Base-by-base conservation (phyloP, 257 asterid genomes). In the Forsythia viridissima region DNA sequence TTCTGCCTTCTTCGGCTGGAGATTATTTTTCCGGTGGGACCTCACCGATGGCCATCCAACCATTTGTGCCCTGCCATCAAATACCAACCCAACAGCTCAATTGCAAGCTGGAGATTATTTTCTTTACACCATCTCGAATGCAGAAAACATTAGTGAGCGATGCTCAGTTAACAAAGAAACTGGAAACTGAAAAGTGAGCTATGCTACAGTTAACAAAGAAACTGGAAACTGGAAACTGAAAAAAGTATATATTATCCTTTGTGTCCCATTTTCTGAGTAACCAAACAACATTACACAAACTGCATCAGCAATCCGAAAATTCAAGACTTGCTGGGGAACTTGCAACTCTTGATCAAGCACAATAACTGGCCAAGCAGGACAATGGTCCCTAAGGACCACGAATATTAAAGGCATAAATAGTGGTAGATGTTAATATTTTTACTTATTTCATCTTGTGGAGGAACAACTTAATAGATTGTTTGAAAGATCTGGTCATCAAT, bases 241-340 rank as follows among this genome's bases (percentile, higher is more conserved):
- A 30, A 63, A 24, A 10, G 38, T 63, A 37, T 21, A 80, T 21
- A 63, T 57, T 90, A 96, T 98, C 98, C 99, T 85, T 75, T 96
- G 98, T 10, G 99, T 91, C 81, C 99, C 97, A 75, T 96, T 93
- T 75, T 97, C 97, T 6, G 97, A 96, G 88, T 92, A 93, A 39
- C 98, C 99, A 80, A 96, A 96, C 84, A 96, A 96, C 99, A 96
- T 96, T n/a, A 96, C 99, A 75, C 97, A 93, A 80, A 86, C 85
- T n/a, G 98, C 73, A 38, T 92, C 90, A 52, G 84, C 66, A 86
- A 90, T 81, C 36, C 92, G 89, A 78, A 83, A 93, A 79, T 86
- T 92, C 80, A 84, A 80, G 86, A 96, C 96, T 82, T 96, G 93
- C 69, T 78, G 93, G 0, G 99, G 99, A 82, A 88, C 91, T 80